Evolutionary conservation across 73 alveolate genomes (phyloP).

Genomic region (Halteria grandinella): DNA sequence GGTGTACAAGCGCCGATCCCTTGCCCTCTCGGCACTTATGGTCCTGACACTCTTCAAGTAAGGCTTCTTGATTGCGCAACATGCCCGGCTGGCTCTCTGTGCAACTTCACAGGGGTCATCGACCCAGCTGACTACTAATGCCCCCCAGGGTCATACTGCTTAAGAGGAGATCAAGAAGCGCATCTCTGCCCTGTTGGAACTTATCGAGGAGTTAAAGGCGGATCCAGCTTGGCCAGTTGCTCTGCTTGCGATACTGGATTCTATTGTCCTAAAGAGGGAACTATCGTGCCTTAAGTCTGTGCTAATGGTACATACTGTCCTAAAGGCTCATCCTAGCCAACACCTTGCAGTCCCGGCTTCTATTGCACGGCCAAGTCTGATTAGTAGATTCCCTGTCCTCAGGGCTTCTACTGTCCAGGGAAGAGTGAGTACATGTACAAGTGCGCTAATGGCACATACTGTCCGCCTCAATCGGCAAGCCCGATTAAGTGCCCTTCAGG

Average conservation of each 20-base stretch:
- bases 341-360: slow-evolving; percentile 66
- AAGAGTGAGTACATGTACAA: slow-evolving; percentile 34
- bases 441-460: slow-evolving; percentile 69
- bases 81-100: slow-evolving; percentile 72
- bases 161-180: slow-evolving; percentile 45
- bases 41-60: neutral
- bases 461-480: slow-evolving; percentile 57
- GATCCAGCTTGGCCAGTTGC: neutral
- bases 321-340: slow-evolving; percentile 21
- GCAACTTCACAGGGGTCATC: slow-evolving; percentile 61
- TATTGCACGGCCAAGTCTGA: slow-evolving; percentile 54
- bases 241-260: slow-evolving; percentile 51
- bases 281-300: slow-evolving; percentile 26
- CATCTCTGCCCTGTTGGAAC: slow-evolving; percentile 58
- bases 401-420: slow-evolving; percentile 65
- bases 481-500: slow-evolving; percentile 69
- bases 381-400: slow-evolving; percentile 52
- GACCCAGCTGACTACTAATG: slow-evolving; percentile 41
- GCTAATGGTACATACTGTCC: slow-evolving; percentile 51
- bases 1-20: slow-evolving; percentile 32
- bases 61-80: slow-evolving; percentile 20
- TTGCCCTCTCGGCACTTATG: slow-evolving; percentile 52
- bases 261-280: slow-evolving; percentile 55
- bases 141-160: slow-evolving; percentile 77
- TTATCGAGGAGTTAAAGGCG: slow-evolving; percentile 22